These are phyloP conservation scores for Claviceps fusiformis DNA, from an alignment of 2,329 filamentous ascomycete species.

Conservation along the genomic window DNA sequence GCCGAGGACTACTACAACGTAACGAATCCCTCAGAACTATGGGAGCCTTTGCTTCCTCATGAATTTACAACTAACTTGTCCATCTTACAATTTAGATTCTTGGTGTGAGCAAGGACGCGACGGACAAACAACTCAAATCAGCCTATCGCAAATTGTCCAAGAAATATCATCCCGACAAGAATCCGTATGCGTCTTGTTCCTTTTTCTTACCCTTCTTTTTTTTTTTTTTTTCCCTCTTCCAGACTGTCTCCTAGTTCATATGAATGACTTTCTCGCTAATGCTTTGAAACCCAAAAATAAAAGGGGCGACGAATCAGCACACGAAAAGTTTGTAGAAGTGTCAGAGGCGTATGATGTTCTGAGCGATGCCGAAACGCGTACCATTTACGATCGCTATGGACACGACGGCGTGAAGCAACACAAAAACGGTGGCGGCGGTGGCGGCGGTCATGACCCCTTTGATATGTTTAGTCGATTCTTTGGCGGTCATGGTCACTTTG, in stretches of 20 bases:
- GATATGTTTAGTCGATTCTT: slow-evolving; percentile 97
- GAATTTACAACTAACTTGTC: no score
- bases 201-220: no score
- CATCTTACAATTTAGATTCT: slow-evolving; percentile 45
- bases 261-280: no score
- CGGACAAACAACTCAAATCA: slow-evolving; percentile 80
- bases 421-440: slow-evolving; percentile 44
- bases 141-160: slow-evolving; percentile 88
- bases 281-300: neutral
- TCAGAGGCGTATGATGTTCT: slow-evolving; percentile 93
- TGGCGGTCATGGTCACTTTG: slow-evolving; percentile 76
- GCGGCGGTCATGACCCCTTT: slow-evolving; percentile 68
- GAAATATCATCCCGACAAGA: slow-evolving; percentile 96
- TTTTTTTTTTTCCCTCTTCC: neutral
- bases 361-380: slow-evolving; percentile 62
- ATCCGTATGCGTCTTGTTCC: slow-evolving; percentile 51
- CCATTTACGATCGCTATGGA: slow-evolving; percentile 88
- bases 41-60: slow-evolving; percentile 3
- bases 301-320: slow-evolving; percentile 64
- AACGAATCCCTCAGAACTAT: no score
- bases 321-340: slow-evolving; percentile 85
- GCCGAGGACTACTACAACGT: slow-evolving; percentile 72
- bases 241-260: no score
- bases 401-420: slow-evolving; percentile 83
- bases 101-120: slow-evolving; percentile 64